Conservation (phyloP, 202 grass and related monocot species). For the Cymbopogon flexuosus region DNA sequence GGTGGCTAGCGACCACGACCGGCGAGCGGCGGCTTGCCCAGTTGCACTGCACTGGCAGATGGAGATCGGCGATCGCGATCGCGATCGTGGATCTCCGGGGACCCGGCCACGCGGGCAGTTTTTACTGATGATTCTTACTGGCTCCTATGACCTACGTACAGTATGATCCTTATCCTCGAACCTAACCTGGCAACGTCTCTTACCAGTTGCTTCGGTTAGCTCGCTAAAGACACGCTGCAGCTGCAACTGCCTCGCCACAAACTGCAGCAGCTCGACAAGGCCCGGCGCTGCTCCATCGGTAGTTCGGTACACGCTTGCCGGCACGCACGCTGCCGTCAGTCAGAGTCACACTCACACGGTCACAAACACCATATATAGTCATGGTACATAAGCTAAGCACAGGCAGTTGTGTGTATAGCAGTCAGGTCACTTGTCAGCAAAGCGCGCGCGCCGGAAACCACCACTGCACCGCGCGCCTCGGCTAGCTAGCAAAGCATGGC, state of each 20-base stretch:
- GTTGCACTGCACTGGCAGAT: background rate
- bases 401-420: background rate
- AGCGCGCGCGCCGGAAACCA: too few relatives aligned
- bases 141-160: too few relatives aligned
- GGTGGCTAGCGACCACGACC: background rate
- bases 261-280: too few relatives aligned
- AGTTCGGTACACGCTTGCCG: background rate
- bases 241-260: too few relatives aligned
- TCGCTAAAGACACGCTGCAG: background rate
- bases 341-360: background rate
- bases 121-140: too few relatives aligned
- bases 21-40: background rate
- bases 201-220: background rate
- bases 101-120: background rate
- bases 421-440: too few relatives aligned
- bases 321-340: background rate
- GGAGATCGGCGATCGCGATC: background rate
- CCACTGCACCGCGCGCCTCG: background rate
- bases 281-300: too few relatives aligned
- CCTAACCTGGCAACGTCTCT: background rate
- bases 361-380: background rate
- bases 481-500: background rate
- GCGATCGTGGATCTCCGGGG: background rate
- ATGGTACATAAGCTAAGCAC: background rate
- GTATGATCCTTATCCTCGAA: too few relatives aligned